Percentiles rank a stretch among this genome's conserved stretches.
These are phyloP conservation scores for Tylopilus intermedius DNA, from an alignment of 768 basidiomycete species.

Conservation along the genomic window DNA sequence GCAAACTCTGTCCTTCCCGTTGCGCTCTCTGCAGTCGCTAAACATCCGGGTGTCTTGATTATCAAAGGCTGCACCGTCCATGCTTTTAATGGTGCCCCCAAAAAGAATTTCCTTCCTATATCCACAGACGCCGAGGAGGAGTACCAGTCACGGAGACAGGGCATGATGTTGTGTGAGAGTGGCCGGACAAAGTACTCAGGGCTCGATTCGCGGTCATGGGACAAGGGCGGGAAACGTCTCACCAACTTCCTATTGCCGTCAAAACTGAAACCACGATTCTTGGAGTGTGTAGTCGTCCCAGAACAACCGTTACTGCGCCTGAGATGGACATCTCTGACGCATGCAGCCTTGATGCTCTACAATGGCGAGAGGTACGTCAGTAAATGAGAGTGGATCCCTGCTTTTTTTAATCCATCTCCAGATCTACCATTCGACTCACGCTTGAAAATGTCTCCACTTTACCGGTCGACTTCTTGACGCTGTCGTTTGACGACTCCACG, in stretches of 20 bases:
- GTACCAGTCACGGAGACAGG: constrained; percentile 49
- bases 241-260: constrained; percentile 24
- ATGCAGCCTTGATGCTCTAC: constrained; percentile 92
- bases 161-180: constrained; percentile 57
- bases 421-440: constrained; percentile 78
- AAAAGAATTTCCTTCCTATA: constrained; percentile 74
- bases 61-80: constrained; percentile 79
- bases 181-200: constrained; percentile 72
- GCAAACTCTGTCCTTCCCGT: constrained; percentile 75
- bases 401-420: constrained; percentile 28
- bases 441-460: constrained; percentile 85
- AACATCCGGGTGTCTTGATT: constrained; percentile 58
- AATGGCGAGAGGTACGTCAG: constrained; percentile 79
- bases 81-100: constrained; percentile 62
- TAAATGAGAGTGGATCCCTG: not conserved
- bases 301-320: constrained; percentile 87
- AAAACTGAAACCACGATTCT: constrained; percentile 41
- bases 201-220: constrained; percentile 65
- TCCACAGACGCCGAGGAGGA: constrained; percentile 69
- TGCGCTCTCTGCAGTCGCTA: constrained; percentile 61
- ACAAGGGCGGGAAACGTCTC: constrained; percentile 42
- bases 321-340: constrained; percentile 81
- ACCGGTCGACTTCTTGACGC: constrained; percentile 78
- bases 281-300: constrained; percentile 80
- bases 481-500: constrained; percentile 90